Evolutionary conservation across 2,329 filamentous ascomycete species (phyloP), one percentile per base, ranked within the genome.

Genomic region (Penicillium sp.): DNA sequence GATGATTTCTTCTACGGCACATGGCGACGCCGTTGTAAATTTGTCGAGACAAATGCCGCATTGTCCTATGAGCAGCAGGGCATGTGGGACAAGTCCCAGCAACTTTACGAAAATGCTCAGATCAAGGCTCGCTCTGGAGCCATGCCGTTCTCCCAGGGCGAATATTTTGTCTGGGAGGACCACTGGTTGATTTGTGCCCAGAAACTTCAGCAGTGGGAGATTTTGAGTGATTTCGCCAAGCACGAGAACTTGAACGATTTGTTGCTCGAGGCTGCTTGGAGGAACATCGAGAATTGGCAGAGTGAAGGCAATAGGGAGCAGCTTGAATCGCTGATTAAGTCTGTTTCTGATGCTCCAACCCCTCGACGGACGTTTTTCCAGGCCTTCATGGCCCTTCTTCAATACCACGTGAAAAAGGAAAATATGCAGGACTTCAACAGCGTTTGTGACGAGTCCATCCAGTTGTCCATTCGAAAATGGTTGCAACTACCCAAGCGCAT

Each of bases 91-190:
- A 96, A 96, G 66, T 89, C 93, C 1, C 93, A 98, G 67, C 85
- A 85, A 57, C 83, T 95, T 70, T 98, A 96, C 62, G 92, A 99
- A 64, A 83, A 83, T 39, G 92, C 93, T 0, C 93, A 98, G 64
- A 87, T 98, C 62, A 98, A 96, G 64, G 92, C 93, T 30, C 80
- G 93, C 31, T 96, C 90, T 0, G 92, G 89, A 35, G 86, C 90
- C n/a, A 80, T 96, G 44, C 90, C 92, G 0, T 96, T 95, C 64
- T 95, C 90, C 1, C 85, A 93, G 54, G 88, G 83, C 20, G 92
- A 99, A 65, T 99, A 99, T 66, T 95, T 94, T 78, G 76, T 99
- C 1, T 99, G 92, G 92, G 92, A 99, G 66, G 92, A 99, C 59
- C 93, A 98, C 55, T 99, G 92, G 92, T 82, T 98, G 28, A 76